A percentile compares a stretch with the other conserved stretches of the same genome.
Evolutionary conservation across 1,284 basidiomycete genomes (phyloP).

Genomic region (Sporisorium sorghi): DNA sequence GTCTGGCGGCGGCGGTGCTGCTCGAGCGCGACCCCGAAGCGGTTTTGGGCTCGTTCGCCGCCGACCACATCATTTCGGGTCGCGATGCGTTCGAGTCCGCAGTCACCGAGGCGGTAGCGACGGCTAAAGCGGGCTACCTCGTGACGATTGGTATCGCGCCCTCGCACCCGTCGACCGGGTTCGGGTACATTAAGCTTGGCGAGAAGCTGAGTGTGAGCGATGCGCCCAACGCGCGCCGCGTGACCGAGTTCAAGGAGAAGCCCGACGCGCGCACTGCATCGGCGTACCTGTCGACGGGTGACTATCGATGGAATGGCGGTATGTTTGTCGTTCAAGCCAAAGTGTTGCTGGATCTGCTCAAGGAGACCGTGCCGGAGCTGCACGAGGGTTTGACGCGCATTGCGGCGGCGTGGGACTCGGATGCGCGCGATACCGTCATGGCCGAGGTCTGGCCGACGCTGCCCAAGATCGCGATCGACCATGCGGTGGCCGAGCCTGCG

Average conservation of each 20-base stretch:
- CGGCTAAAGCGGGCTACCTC: conserved; percentile 65
- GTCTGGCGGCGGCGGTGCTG: conserved; percentile 67
- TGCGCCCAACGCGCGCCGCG: conserved; percentile 66
- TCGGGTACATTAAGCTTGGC: conserved; percentile 69
- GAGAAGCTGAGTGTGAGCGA: conserved; percentile 52
- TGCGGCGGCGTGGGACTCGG: conserved; percentile 63
- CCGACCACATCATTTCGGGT: conserved; percentile 68
- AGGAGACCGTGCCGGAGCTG: conserved; percentile 61
- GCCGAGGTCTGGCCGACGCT: conserved; percentile 63
- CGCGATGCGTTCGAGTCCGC: conserved; percentile 67
- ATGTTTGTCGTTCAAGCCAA: conserved; percentile 69
- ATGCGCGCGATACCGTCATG: conserved; percentile 43
- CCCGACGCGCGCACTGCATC: conserved; percentile 68
- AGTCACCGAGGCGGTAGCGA: conserved; percentile 66
- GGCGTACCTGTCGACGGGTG: conserved; percentile 66
- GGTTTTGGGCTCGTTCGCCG: conserved; percentile 67
- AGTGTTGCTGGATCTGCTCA: conserved; percentile 59
- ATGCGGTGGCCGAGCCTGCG: conserved; percentile 68
- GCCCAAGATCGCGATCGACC: conserved; percentile 69
- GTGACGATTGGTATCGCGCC: conserved; percentile 69
- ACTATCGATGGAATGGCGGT: conserved; percentile 69
- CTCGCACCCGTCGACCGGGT: conserved; percentile 67
- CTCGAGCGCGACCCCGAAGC: conserved; percentile 64
- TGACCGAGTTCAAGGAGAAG: conserved; percentile 69
- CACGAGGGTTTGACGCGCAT: conserved; percentile 62